These are phyloP conservation scores for Teunomyces kruisii DNA, from an alignment of 805 yeast species.

Conservation along the genomic window DNA sequence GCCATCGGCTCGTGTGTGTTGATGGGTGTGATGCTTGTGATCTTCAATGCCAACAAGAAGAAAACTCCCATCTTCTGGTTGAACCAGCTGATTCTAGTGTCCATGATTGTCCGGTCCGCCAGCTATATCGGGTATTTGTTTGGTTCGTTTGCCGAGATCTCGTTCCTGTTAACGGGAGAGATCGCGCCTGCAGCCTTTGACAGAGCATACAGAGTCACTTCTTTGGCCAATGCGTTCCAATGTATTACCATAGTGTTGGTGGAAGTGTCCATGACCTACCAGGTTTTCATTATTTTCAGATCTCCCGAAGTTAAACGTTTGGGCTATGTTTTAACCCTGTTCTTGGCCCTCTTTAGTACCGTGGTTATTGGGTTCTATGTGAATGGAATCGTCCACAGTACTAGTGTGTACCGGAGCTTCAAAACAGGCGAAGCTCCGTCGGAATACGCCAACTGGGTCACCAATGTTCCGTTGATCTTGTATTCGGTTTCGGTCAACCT, in stretches of 20 bases:
- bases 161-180: conserved; percentile 39
- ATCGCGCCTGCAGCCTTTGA: conserved; percentile 24
- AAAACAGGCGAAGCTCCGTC: background rate
- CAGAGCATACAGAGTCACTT: conserved; percentile 46
- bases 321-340: conserved; percentile 37
- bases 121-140: conserved; percentile 55
- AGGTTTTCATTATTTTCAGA: conserved; percentile 68
- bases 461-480: conserved; percentile 56
- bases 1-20: conserved; percentile 12
- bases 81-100: conserved; percentile 59
- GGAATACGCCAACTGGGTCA: conserved; percentile 29
- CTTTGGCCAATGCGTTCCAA: conserved; percentile 62
- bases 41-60: conserved; percentile 38
- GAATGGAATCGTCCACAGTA: conserved; percentile 46
- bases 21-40: conserved; percentile 5
- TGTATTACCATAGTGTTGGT: conserved; percentile 59
- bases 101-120: conserved; percentile 59
- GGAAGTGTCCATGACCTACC: conserved; percentile 67
- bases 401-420: conserved; percentile 24
- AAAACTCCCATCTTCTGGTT: conserved; percentile 71
- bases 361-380: conserved; percentile 62
- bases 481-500: conserved; percentile 69
- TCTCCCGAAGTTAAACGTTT: conserved; percentile 49
- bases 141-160: conserved; percentile 51
- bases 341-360: conserved; percentile 47